Conservation (phyloP, 106 monocot genomes). For the Triglochin maritima region DNA sequence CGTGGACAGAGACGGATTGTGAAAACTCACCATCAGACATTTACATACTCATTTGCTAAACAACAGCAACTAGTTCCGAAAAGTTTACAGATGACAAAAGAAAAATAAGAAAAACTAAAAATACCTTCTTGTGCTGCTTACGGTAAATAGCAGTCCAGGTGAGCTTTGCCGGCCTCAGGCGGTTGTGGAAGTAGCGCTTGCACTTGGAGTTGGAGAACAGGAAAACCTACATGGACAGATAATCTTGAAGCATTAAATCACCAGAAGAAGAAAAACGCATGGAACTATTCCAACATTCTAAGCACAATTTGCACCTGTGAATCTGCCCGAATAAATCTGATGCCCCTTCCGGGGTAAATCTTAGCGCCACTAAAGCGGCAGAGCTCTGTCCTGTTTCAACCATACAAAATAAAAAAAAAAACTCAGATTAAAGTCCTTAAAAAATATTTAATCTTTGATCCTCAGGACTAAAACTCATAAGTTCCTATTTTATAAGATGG, state of each 20-base stretch:
- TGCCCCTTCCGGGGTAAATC: slow-evolving; percentile 74
- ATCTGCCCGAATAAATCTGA: slow-evolving; percentile 54
- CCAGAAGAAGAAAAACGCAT: neutral
- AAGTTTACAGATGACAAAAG: too few species aligned
- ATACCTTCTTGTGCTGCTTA: slow-evolving; percentile 82
- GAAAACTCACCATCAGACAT: too few species aligned
- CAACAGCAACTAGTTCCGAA: too few species aligned
- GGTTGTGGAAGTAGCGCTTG: slow-evolving; percentile 60
- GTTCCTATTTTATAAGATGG: too few species aligned
- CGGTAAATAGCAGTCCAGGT: slow-evolving; percentile 73
- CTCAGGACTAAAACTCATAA: too few species aligned
- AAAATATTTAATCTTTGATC: too few species aligned
- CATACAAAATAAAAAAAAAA: too few species aligned
- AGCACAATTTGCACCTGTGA: slow-evolving; percentile 34
- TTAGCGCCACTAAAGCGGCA: slow-evolving; percentile 74
- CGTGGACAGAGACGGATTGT: too few species aligned
- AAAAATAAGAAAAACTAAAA: neutral
- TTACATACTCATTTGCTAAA: too few species aligned
- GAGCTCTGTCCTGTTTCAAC: slow-evolving; percentile 45
- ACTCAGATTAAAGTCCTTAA: too few species aligned
- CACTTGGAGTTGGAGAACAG: slow-evolving; percentile 62
- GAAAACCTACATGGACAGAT: slow-evolving; percentile 26
- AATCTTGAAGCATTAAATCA: neutral
- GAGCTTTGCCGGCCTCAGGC: slow-evolving; percentile 46
- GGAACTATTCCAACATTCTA: neutral